phyloP scores from a whole-genome alignment of 2,329 filamentous ascomycete genomes.

The Hymenoscyphus linearis region DNA sequence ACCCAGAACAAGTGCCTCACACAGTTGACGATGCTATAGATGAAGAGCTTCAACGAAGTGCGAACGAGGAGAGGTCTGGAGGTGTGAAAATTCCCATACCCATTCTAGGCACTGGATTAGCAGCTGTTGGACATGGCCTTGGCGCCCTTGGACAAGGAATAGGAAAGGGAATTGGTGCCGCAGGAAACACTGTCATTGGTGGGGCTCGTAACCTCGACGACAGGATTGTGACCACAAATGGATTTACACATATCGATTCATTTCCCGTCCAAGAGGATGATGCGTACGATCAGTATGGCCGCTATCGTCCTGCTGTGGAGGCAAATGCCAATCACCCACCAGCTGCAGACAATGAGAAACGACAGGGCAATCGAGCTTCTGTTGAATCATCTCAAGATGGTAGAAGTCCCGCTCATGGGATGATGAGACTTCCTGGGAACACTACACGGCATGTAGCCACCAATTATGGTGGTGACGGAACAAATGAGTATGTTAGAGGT shows the following conservation, averaged over 20 bases:
- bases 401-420: slow-evolving; percentile 8
- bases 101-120: slow-evolving; percentile 21
- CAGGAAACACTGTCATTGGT: slow-evolving; percentile 36
- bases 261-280: slow-evolving; percentile 21
- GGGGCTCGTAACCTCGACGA: slow-evolving; percentile 46
- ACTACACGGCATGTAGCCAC: slow-evolving; percentile 16
- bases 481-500: slow-evolving; percentile 10
- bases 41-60: slow-evolving; percentile 31
- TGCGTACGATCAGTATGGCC: slow-evolving; percentile 27
- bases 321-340: slow-evolving; percentile 19
- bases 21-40: slow-evolving; percentile 42
- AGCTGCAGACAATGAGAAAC: slow-evolving; percentile 18
- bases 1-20: slow-evolving; percentile 50
- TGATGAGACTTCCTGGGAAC: slow-evolving; percentile 24
- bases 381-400: slow-evolving; percentile 10
- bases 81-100: slow-evolving; percentile 13
- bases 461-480: slow-evolving; percentile 20
- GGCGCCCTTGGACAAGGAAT: slow-evolving; percentile 27
- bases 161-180: slow-evolving; percentile 24
- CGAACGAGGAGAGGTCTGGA: slow-evolving; percentile 12
- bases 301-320: slow-evolving; percentile 20
- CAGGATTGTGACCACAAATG: slow-evolving; percentile 49
- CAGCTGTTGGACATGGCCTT: slow-evolving; percentile 27
- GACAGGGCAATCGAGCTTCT: slow-evolving; percentile 8
- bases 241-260: slow-evolving; percentile 27